Percentiles rank a stretch among this genome's conserved stretches.
Conservation (phyloP, 23 red algal genomes). For the Gracilaria gracilis region DNA sequence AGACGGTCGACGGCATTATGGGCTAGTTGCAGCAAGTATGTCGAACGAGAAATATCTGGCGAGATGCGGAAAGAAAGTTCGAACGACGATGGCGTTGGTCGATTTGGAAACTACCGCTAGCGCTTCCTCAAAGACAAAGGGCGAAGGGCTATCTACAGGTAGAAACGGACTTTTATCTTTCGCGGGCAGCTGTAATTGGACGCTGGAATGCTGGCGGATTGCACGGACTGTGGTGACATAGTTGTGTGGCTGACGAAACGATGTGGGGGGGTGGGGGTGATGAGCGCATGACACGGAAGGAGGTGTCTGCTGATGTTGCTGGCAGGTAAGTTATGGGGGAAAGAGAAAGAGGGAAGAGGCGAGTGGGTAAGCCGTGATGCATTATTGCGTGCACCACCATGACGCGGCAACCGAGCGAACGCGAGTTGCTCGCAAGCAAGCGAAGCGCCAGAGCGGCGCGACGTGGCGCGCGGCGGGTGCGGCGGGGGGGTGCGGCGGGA, state of each 20-base stretch:
- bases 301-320: background rate
- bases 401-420: background rate
- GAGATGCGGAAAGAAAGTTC: background rate
- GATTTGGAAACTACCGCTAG: background rate
- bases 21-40: background rate
- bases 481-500: background rate
- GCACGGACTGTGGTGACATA: background rate
- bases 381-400: background rate
- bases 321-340: background rate
- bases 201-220: background rate
- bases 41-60: slow-evolving; percentile 13
- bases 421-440: background rate
- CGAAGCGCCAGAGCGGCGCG: background rate
- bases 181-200: background rate
- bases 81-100: background rate
- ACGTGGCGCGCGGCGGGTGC: background rate
- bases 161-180: background rate
- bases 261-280: background rate
- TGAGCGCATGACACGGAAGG: background rate
- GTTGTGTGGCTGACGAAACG: background rate
- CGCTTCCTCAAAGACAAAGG: background rate
- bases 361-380: background rate
- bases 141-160: background rate
- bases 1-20: background rate
- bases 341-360: background rate